Conservation (phyloP, 345 rosid genomes). For the Lumnitzera littorea region DNA sequence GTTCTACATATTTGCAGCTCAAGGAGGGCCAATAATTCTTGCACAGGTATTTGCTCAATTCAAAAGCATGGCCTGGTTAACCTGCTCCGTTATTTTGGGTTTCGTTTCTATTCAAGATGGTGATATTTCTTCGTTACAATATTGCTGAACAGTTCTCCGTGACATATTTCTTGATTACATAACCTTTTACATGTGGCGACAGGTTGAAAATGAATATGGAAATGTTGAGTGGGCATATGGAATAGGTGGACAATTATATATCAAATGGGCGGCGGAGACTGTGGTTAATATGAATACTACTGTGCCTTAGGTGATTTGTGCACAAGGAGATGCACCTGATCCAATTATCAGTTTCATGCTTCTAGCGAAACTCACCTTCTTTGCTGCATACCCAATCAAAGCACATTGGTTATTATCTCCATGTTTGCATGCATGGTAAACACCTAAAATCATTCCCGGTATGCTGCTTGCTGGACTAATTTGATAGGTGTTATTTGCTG, state of each 20-base stretch:
- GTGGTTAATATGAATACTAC: constrained; percentile 48
- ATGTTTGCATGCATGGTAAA: neutral
- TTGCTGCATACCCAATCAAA: no score
- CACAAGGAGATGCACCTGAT: constrained; percentile 53
- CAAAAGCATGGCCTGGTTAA: neutral
- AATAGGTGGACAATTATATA: constrained; percentile 34
- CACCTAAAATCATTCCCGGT: neutral
- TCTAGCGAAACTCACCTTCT: neutral
- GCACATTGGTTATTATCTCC: neutral
- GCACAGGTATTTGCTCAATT: constrained; percentile 34
- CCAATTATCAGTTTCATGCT: constrained; percentile 30
- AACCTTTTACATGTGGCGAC: constrained; percentile 4
- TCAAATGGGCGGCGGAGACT: constrained; percentile 58
- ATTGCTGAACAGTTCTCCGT: no score
- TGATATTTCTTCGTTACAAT: neutral
- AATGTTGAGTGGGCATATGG: constrained; percentile 55
- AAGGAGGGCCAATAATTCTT: constrained; percentile 70
- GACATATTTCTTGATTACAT: no score
- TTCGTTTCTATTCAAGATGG: neutral
- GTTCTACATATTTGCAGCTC: constrained; percentile 34
- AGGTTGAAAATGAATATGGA: constrained; percentile 68
- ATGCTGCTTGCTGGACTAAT: neutral
- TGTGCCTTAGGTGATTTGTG: constrained; percentile 72
- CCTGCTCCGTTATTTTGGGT: neutral
- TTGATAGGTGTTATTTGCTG: constrained; percentile 18